phyloP scores from a whole-genome alignment of 2,329 filamentous ascomycete genomes.

The Orbilia quercus region DNA sequence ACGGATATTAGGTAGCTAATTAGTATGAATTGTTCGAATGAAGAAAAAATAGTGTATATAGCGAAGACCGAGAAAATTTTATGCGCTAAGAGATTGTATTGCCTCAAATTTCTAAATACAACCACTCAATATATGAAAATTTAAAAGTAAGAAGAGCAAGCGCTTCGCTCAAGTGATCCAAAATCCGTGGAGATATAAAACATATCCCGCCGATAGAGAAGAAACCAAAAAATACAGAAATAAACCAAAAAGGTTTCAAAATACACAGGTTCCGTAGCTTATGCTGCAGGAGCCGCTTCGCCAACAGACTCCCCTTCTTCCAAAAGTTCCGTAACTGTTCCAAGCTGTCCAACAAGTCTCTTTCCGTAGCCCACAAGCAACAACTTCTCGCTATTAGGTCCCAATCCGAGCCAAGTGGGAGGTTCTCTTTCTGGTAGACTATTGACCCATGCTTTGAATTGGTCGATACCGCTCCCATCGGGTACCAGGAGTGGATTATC shows the following conservation, averaged over 20 bases:
- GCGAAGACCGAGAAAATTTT: too few relatives aligned
- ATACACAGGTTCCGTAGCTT: slow-evolving; percentile 23
- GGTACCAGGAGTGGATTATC: slow-evolving; percentile 77
- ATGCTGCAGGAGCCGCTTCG: slow-evolving; percentile 58
- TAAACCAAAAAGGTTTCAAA: slow-evolving; percentile 1
- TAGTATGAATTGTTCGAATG: too few relatives aligned
- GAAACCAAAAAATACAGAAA: neutral
- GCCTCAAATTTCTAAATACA: too few relatives aligned
- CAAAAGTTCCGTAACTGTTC: slow-evolving; percentile 84
- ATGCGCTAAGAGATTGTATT: too few relatives aligned
- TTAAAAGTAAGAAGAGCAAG: too few relatives aligned
- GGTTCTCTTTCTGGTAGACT: slow-evolving; percentile 93
- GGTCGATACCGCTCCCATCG: slow-evolving; percentile 80
- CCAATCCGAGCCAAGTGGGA: slow-evolving; percentile 91
- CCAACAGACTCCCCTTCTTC: slow-evolving; percentile 90
- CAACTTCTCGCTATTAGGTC: slow-evolving; percentile 95
- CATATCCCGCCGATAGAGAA: too few relatives aligned
- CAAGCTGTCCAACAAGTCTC: slow-evolving; percentile 84
- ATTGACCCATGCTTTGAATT: slow-evolving; percentile 93
- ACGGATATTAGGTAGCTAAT: too few relatives aligned
- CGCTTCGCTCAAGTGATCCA: too few relatives aligned
- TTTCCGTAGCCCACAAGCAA: slow-evolving; percentile 87
- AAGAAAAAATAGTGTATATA: too few relatives aligned
- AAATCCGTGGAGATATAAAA: too few relatives aligned
- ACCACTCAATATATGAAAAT: too few relatives aligned